Conservation (phyloP, 1,284 basidiomycete genomes). For the Cryptococcus hybrid region DNA sequence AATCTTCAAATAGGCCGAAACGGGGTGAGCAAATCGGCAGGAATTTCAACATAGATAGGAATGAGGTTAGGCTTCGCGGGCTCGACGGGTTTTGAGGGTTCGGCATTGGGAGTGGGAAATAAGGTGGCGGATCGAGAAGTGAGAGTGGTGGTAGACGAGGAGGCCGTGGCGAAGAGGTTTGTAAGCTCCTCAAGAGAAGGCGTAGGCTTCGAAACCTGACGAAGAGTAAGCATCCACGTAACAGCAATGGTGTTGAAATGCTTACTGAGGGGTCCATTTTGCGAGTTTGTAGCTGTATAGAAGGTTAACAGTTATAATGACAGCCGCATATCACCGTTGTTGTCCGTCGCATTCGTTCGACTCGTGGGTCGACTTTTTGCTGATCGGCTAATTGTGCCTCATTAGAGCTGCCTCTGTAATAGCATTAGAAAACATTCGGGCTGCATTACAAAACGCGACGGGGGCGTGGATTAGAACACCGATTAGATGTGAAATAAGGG, state of each 20-base stretch:
- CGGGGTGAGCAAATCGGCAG: conserved; percentile 94
- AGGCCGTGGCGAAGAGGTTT: conserved; percentile 25
- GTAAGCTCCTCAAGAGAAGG: conserved; percentile 37
- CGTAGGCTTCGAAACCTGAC: conserved; percentile 5
- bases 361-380: too few species aligned
- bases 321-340: too few species aligned
- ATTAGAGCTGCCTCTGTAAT: too few species aligned
- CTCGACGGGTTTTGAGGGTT: too few species aligned
- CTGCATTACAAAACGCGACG: too few species aligned
- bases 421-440: too few species aligned
- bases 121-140: conserved; percentile 26
- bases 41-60: conserved; percentile 87
- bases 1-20: conserved; percentile 92
- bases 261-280: conserved; percentile 18
- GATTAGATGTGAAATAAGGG: too few species aligned
- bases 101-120: conserved; percentile 7
- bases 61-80: conserved; percentile 50
- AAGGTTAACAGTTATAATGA: too few species aligned
- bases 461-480: conserved; percentile 37
- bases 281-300: background rate
- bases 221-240: too few species aligned
- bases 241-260: conserved; percentile 2
- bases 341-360: too few species aligned
- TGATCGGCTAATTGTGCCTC: too few species aligned
- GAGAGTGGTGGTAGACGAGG: conserved; percentile 37